phyloP scores from a whole-genome alignment of 2,329 filamentous ascomycete genomes.

The Fulvia fulva region DNA sequence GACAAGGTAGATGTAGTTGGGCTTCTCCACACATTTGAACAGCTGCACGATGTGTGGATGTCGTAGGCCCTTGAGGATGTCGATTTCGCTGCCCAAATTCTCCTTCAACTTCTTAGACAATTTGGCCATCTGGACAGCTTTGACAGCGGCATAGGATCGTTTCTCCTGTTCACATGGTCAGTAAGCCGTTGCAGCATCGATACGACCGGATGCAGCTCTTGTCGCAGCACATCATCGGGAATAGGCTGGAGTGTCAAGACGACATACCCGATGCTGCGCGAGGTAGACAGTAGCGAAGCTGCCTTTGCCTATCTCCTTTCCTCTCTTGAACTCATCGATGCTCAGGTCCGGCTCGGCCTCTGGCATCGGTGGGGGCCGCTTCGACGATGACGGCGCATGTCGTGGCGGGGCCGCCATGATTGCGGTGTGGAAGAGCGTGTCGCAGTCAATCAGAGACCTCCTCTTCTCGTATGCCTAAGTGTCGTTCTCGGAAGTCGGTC shows the following conservation, averaged over 20 bases:
- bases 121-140: conserved; percentile 86
- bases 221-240: not conserved
- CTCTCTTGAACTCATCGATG: conserved; percentile 75
- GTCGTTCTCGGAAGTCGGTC: conserved; percentile 7
- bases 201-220: not conserved
- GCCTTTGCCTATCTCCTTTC: conserved; percentile 90
- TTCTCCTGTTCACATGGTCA: conserved; percentile 56
- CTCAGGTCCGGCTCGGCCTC: conserved; percentile 38
- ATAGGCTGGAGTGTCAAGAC: not conserved
- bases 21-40: conserved; percentile 86
- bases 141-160: conserved; percentile 84
- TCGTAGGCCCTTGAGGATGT: conserved; percentile 87
- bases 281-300: conserved; percentile 93
- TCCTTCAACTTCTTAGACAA: conserved; percentile 95
- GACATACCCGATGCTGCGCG: conserved; percentile 34
- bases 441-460: conserved; percentile 8
- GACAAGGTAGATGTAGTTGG: conserved; percentile 86
- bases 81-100: conserved; percentile 91
- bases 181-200: conserved; percentile 15
- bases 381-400: conserved; percentile 28
- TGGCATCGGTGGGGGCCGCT: conserved; percentile 32
- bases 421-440: conserved; percentile 5
- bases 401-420: conserved; percentile 29
- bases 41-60: conserved; percentile 97
- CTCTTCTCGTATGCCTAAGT: conserved; percentile 13